Conservation (phyloP, 257 asterid genomes). For the Ilex asprella region DNA sequence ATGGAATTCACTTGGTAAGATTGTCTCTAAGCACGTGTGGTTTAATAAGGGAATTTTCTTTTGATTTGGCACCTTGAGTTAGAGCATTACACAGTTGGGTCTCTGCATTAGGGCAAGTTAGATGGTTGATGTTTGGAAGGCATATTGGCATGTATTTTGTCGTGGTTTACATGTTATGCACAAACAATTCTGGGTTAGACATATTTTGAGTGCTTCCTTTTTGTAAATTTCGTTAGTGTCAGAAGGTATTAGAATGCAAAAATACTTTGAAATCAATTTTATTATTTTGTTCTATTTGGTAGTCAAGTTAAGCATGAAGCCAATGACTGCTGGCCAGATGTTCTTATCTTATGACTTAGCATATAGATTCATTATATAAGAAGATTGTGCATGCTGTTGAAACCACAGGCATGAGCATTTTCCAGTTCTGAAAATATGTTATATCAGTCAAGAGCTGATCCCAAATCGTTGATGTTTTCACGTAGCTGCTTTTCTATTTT, state of each 20-base stretch:
- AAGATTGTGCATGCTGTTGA: neutral
- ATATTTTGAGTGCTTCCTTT: too few species aligned
- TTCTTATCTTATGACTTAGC: neutral
- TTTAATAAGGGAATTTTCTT: neutral
- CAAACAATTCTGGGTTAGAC: too few species aligned
- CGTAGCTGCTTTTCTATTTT: neutral
- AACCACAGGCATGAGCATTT: neutral
- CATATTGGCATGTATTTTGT: neutral
- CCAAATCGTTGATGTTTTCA: neutral
- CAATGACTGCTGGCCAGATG: neutral
- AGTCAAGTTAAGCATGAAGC: neutral
- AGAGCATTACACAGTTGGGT: neutral
- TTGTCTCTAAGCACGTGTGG: neutral
- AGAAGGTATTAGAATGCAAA: neutral
- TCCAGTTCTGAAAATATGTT: neutral
- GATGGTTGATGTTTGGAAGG: neutral
- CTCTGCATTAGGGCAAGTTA: neutral
- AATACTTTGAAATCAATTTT: neutral
- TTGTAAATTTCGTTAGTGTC: too few species aligned
- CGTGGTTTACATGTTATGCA: neutral
- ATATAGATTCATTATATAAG: neutral
- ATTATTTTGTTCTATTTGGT: neutral
- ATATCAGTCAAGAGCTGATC: neutral
- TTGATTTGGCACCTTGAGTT: neutral
- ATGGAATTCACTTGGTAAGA: constrained; percentile 82